phyloP scores from a whole-genome alignment of 2,329 filamentous ascomycete species.

The Cytospora mali region DNA sequence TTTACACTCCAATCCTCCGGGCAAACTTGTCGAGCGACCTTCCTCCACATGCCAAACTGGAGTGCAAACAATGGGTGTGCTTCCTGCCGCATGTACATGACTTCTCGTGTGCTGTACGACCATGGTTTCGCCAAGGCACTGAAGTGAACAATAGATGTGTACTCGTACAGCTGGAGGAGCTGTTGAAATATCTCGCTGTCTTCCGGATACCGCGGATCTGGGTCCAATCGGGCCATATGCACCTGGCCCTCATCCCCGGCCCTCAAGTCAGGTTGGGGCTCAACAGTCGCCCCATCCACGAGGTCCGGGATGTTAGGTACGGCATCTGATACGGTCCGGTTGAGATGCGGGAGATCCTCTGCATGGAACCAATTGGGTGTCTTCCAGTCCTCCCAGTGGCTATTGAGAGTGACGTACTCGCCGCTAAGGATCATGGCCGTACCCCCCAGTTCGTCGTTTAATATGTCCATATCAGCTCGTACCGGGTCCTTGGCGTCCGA shows the following conservation, averaged over 20 bases:
- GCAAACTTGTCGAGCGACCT: neutral
- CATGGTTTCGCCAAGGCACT: conserved; percentile 8
- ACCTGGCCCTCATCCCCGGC: neutral
- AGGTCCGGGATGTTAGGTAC: neutral
- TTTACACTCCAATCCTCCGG: neutral
- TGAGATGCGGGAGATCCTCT: neutral
- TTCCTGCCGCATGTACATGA: neutral
- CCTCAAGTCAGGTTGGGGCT: neutral
- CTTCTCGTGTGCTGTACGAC: neutral
- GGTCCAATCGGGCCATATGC: neutral
- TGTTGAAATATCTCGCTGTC: conserved; percentile 4
- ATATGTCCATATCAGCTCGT: conserved; percentile 2
- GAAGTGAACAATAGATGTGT: conserved; percentile 12
- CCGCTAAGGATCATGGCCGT: conserved; percentile 10
- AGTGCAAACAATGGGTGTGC: conserved; percentile 4
- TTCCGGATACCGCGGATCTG: neutral
- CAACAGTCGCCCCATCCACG: neutral
- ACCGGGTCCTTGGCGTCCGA: too few species aligned
- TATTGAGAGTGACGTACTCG: conserved; percentile 12
- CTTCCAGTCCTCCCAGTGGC: conserved; percentile 12
- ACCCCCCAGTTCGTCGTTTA: neutral
- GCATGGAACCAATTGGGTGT: conserved; percentile 7
- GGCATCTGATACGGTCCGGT: neutral
- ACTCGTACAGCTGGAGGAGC: neutral
- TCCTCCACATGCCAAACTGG: conserved; percentile 2